Base-by-base conservation (phyloP, 805 yeast species). In the Candida pini region DNA sequence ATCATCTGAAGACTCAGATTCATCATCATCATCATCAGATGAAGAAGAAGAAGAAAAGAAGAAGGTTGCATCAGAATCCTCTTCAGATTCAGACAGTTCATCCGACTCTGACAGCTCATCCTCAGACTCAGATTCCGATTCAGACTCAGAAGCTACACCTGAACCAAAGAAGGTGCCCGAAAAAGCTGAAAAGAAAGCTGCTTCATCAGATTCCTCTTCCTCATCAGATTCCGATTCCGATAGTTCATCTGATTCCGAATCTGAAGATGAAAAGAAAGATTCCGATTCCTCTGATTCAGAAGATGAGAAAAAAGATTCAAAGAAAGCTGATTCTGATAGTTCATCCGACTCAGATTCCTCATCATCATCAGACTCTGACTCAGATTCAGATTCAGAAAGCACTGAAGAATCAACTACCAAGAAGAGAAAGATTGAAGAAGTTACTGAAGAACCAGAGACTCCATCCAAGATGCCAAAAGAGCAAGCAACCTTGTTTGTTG, bases 401-500 rank as follows among this genome's bases (percentile, higher is more conserved):
- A 26, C 26, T 12, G 27, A 33, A 23, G 24, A 23, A 21, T 30
- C 25, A 4, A 7, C 25, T 13, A 22, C 17, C n/a, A 60, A 62
- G 39, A 68, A 66, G 51, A 71, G 67, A 37, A 71, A 63, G 41
- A 62, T 59, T 28, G 68, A 63, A 36, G 68, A 63, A 34, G 62
- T 57, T 34, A 60, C 54, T 40, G 59, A 55, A 37, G 60, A 57
- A 44, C 59, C 64, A 40, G 66, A 66, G 41, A 55, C 69, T 26
- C 63, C 64, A 34, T 47, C 66, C 40, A 82, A 81, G 70, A 77
- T 75, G 61, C 54, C 63, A 34, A 64, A 58, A 44, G 95, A 81
- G 64, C 81, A 88, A 51, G 84, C 90, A 40, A 90, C 97, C 41
- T 63, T 92, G 47, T 92, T 92, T 55, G 97, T 89, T 47, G 98